Evolutionary conservation across 495 filamentous ascomycete genomes (phyloP).

Genomic region (Aspergillus avenaceus): DNA sequence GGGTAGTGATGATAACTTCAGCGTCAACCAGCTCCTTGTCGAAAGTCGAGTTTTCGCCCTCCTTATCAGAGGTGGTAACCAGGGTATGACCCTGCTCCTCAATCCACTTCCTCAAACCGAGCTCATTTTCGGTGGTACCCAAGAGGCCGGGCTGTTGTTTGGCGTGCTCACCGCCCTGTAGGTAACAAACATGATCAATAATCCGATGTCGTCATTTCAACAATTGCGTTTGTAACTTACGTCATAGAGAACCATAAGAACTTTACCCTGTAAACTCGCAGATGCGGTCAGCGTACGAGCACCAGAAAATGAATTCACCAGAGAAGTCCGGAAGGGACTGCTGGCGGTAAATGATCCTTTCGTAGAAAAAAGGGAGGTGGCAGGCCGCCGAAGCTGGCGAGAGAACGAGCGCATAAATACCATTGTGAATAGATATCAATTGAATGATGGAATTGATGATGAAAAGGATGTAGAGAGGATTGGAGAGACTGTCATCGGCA

Average conservation of each 20-base stretch:
- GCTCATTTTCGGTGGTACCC: constrained; percentile 96
- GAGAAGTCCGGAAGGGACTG: constrained; percentile 23
- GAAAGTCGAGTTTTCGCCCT: constrained; percentile 87
- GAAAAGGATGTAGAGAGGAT: neutral
- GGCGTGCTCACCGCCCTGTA: constrained; percentile 64
- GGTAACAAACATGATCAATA: neutral
- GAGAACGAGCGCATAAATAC: constrained; percentile 64
- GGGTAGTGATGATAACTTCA: constrained; percentile 98
- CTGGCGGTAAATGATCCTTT: constrained; percentile 21
- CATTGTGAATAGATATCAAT: constrained; percentile 48
- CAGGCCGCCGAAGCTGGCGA: constrained; percentile 54
- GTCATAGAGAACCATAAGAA: constrained; percentile 73
- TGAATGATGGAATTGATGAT: neutral
- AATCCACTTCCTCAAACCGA: constrained; percentile 93
- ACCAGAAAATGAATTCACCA: constrained; percentile 34
- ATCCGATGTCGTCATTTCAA: neutral
- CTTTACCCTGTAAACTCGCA: constrained; percentile 61
- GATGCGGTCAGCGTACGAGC: constrained; percentile 54
- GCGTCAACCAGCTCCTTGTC: constrained; percentile 94
- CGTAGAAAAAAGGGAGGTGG: constrained; percentile 49
- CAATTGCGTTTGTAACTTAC: constrained; percentile 41
- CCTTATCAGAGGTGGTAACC: constrained; percentile 96
- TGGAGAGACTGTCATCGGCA: constrained; percentile 1
- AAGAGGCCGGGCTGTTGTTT: constrained; percentile 78
- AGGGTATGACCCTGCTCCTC: constrained; percentile 94